Base-by-base conservation (phyloP, 2,329 filamentous ascomycete genomes). In the Colletotrichum orbiculare region DNA sequence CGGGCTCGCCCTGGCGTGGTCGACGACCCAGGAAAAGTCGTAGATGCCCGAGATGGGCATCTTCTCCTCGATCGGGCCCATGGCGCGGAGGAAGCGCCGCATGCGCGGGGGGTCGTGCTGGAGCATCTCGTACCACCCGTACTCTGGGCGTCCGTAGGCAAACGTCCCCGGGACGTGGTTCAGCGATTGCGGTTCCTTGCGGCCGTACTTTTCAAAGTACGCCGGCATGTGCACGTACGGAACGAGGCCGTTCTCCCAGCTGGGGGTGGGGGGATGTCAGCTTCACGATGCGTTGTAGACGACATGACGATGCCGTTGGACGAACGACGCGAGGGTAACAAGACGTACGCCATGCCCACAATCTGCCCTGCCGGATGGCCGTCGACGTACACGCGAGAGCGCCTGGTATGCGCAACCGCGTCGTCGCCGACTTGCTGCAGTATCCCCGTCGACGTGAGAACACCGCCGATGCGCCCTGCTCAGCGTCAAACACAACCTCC, bases 201-300 rank as follows among this genome's bases (percentile, higher is more conserved):
- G 70, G 39, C 75, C 76, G 58, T 73, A 74, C 39, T 70, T 63
- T 7, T 72, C 69, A 41, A 78, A 78, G 68, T 76, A 79, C 1
- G 67, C 63, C 1, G 76, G 73, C 67, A 76, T 70, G 58, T 69
- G 52, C 8, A 57, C 52, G n/a, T 65, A 61, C 8, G 62, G 62
- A 2, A 65, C 62, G 39, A 65, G 41, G 2, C 57, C 62, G 39
- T 65, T 65, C 8, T 65, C 62, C 62, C 62, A 65, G 34, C 62
- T 65, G 5, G 2, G 2, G 15, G 15, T 2, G 15, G 15, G 15
- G 15, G 33, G 6, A 41, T 11, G 43, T 46, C 13, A 46, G 43
- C 43, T 46, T 43, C 13, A 15, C 41, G 12, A 25, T 25, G 25
- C 25, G 12, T 2, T 6, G 4, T 6, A 6, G 2, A n/a, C 13